Evolutionary conservation across 805 yeast species (phyloP).

Genomic region (Candida pseudoglaebosa): DNA sequence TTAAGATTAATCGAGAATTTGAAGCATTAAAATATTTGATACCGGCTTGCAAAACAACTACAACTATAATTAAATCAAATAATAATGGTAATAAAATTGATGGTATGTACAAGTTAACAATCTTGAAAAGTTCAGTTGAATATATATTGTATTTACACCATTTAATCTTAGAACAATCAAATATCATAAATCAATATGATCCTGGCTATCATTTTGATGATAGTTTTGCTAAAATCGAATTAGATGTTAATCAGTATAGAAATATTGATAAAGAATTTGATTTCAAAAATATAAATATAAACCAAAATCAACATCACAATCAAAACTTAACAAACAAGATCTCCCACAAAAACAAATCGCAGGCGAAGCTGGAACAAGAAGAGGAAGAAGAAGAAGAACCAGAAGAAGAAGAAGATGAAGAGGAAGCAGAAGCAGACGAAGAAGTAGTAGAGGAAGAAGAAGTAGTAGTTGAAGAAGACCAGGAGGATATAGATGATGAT

Average conservation of each 20-base stretch:
- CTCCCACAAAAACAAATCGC: background rate
- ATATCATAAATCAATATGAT: constrained; percentile 28
- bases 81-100: constrained; percentile 41
- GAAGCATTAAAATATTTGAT: constrained; percentile 73
- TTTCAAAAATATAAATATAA: constrained; percentile 32
- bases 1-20: constrained; percentile 77
- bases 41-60: constrained; percentile 66
- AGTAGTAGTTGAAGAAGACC: constrained; percentile 4
- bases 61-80: constrained; percentile 11
- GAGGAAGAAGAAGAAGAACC: constrained; percentile 3
- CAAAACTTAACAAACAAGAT: background rate
- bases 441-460: background rate
- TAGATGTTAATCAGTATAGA: constrained; percentile 57
- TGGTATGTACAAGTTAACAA: constrained; percentile 77
- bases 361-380: constrained; percentile 4
- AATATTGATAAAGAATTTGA: constrained; percentile 54
- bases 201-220: constrained; percentile 36
- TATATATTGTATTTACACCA: constrained; percentile 69
- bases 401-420: too few species aligned
- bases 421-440: too few species aligned
- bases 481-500: constrained; percentile 5
- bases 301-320: background rate
- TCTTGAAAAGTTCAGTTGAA: constrained; percentile 78
- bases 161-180: constrained; percentile 48
- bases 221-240: constrained; percentile 49